Conservation (phyloP, 2,329 filamentous ascomycete genomes). For the Coniella vitis region DNA sequence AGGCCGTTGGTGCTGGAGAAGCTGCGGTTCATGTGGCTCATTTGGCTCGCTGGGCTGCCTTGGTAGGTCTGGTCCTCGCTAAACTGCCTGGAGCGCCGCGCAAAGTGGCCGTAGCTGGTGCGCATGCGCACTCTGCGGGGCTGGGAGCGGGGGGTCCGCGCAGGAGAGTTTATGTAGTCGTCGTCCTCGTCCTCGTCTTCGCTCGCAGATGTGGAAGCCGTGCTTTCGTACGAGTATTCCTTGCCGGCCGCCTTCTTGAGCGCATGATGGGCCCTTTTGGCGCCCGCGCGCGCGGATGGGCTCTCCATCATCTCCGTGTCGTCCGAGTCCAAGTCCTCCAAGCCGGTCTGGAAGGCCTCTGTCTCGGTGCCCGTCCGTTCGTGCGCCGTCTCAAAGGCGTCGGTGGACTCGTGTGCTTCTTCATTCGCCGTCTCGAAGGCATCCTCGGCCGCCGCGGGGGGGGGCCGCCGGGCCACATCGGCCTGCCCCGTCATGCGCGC, state of each 20-base stretch:
- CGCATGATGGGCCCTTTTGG: slow-evolving; percentile 7
- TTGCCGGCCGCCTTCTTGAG: slow-evolving; percentile 37
- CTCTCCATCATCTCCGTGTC: slow-evolving; percentile 89
- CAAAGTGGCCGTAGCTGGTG: slow-evolving; percentile 55
- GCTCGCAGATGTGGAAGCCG: slow-evolving; percentile 77
- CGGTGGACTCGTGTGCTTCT: slow-evolving; percentile 70
- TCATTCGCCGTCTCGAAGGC: slow-evolving; percentile 80
- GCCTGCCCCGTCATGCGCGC: slow-evolving; percentile 7
- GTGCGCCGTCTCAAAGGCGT: slow-evolving; percentile 63
- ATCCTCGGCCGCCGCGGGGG: slow-evolving; percentile 37
- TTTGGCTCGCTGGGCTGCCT: slow-evolving; percentile 57
- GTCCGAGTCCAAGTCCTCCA: slow-evolving; percentile 67
- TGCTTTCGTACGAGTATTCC: slow-evolving; percentile 70
- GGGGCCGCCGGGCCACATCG: no score
- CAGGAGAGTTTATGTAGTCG: slow-evolving; percentile 40
- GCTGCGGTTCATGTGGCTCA: slow-evolving; percentile 46
- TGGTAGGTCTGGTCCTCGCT: slow-evolving; percentile 53
- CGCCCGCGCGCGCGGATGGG: slow-evolving; percentile 36
- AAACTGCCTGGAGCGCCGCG: slow-evolving; percentile 52
- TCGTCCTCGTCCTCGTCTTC: slow-evolving; percentile 69
- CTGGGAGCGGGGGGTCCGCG: slow-evolving; percentile 56
- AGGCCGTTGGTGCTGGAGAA: slow-evolving; percentile 39
- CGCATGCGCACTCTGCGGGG: slow-evolving; percentile 67
- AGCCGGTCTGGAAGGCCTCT: slow-evolving; percentile 91
- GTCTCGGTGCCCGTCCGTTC: slow-evolving; percentile 75